Conservation (phyloP, 495 filamentous ascomycete genomes). For the Trichoderma gamsii region DNA sequence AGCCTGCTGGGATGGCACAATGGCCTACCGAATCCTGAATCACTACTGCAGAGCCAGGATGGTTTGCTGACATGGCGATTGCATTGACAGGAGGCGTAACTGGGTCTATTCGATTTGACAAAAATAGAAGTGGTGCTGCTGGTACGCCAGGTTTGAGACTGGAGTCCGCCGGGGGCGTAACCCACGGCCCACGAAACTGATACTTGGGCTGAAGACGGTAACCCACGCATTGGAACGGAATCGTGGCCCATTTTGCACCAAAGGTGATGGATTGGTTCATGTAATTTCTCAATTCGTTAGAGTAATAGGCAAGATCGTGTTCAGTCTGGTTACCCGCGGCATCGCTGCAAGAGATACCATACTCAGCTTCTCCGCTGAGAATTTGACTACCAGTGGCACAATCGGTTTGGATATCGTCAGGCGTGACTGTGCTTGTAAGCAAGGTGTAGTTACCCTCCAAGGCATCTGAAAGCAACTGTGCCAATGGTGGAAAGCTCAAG, state of each 20-base stretch:
- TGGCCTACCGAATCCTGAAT: slow-evolving; percentile 28
- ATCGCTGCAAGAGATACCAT: slow-evolving; percentile 56
- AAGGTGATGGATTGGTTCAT: slow-evolving; percentile 39
- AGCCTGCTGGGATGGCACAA: slow-evolving; percentile 18
- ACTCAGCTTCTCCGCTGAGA: slow-evolving; percentile 12
- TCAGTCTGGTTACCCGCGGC: slow-evolving; percentile 31
- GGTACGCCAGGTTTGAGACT: slow-evolving; percentile 15
- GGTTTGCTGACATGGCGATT: slow-evolving; percentile 21
- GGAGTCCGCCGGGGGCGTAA: slow-evolving; percentile 17
- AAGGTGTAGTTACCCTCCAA: background rate
- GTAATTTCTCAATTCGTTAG: slow-evolving; percentile 35
- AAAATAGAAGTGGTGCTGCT: slow-evolving; percentile 28
- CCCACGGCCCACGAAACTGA: slow-evolving; percentile 26
- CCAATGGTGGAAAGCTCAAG: background rate
- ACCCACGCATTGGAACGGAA: slow-evolving; percentile 46
- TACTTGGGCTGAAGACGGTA: slow-evolving; percentile 35
- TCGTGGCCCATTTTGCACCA: slow-evolving; percentile 51
- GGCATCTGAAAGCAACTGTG: background rate
- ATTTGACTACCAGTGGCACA: slow-evolving; percentile 19
- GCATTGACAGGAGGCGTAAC: slow-evolving; percentile 30
- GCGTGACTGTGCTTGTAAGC: slow-evolving; percentile 27
- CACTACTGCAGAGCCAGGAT: slow-evolving; percentile 25
- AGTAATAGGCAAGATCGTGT: slow-evolving; percentile 32
- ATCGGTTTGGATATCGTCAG: slow-evolving; percentile 33
- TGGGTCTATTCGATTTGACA: slow-evolving; percentile 26